Evolutionary conservation across 2,329 filamentous ascomycete species (phyloP), one percentile per base, ranked within the genome.

Genomic region (Fusarium longipes): DNA sequence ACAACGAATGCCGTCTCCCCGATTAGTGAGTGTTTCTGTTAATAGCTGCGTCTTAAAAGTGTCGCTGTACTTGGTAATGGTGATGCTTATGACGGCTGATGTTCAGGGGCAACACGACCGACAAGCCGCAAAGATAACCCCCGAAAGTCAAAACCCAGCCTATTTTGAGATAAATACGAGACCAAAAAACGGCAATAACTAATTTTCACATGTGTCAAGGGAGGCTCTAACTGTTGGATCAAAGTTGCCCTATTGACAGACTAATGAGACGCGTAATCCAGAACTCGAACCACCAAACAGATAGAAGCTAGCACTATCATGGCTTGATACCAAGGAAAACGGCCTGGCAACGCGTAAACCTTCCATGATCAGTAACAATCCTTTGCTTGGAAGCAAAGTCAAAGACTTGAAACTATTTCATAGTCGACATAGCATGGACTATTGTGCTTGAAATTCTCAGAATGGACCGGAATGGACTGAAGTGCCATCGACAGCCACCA

Each of bases 1-100:
- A 67, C 67, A 65, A 17, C 24, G 20, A 24, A 10, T 67, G 43
- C 63, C 59, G 63, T 61, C 44, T 70, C 53, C 68, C 64, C 68
- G 58, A 36, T 54, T 30, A 35, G 48, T 52, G 39, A 40, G 36
- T 49, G 42, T 14, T 45, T 25, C 35, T 50, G 36, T 40, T 44
- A 45, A 48, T 55, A 42, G 53, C 57, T 67, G 42, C 47, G 55
- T 50, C 45, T 57, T 53, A 25, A 30, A 42, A 38, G 43, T 55
- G 48, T 44, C 61, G 35, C 25, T 59, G 40, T 17, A 54, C 30
- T 48, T 49, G 63, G 44, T 54, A 49, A 61, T 50, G 29, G 42
- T 39, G 44, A 27, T 50, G 49, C 33, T 33, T 40, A 47, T 56
- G 42, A 35, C 20, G 43, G 27, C 12, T 35, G 32, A 24, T 42